phyloP scores from a whole-genome alignment of 1,139 yeast genomes.

The Meyerozyma smithsonii region DNA sequence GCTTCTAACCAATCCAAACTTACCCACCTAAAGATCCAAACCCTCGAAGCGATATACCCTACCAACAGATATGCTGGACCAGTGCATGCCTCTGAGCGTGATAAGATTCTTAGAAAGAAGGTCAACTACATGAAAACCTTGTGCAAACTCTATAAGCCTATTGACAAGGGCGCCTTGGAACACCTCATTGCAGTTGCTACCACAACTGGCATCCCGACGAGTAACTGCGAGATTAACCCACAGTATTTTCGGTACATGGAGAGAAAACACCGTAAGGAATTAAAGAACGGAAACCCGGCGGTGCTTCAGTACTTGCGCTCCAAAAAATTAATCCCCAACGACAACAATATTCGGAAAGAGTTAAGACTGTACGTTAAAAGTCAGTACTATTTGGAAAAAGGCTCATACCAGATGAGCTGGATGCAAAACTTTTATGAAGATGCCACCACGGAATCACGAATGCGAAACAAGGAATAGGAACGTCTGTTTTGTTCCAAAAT shows the following conservation, averaged over 20 bases:
- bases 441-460: neutral
- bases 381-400: slow-evolving; percentile 23
- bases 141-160: slow-evolving; percentile 19
- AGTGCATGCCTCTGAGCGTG: slow-evolving; percentile 22
- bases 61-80: slow-evolving; percentile 32
- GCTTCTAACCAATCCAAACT: slow-evolving; percentile 14
- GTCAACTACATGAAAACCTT: slow-evolving; percentile 21
- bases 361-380: slow-evolving; percentile 26
- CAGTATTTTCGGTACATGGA: slow-evolving; percentile 26
- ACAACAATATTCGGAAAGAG: slow-evolving; percentile 25
- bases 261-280: slow-evolving; percentile 17
- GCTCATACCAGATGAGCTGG: slow-evolving; percentile 18
- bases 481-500: neutral
- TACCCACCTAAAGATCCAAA: slow-evolving; percentile 21
- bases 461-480: neutral
- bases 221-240: slow-evolving; percentile 17
- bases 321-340: slow-evolving; percentile 28
- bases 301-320: slow-evolving; percentile 18
- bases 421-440: slow-evolving; percentile 22
- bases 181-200: slow-evolving; percentile 16
- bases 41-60: slow-evolving; percentile 31
- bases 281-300: slow-evolving; percentile 11
- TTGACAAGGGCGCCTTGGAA: slow-evolving; percentile 15
- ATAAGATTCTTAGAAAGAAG: slow-evolving; percentile 21
- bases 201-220: slow-evolving; percentile 6